Base-by-base conservation (phyloP, 2,329 filamentous ascomycete genomes). In the Anisogramma anomala region DNA sequence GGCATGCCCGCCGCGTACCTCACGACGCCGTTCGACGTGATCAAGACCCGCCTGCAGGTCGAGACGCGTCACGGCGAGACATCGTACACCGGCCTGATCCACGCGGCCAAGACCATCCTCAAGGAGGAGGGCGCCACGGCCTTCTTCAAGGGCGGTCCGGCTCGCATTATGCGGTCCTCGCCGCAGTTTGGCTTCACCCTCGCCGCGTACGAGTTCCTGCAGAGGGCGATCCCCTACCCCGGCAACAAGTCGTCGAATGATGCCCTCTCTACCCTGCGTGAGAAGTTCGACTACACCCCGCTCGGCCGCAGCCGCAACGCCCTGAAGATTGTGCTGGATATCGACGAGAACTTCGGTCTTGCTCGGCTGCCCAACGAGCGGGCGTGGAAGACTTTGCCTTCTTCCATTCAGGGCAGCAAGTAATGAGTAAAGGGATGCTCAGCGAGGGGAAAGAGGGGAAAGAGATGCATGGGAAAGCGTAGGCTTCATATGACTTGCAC, bases 131-230 rank as follows among this genome's bases (percentile, higher is more conserved):
- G 91, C 9, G 89, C 95, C 74, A 77, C 74, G 49, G 91, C 91
- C 19, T 98, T 98, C 72, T 98, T 96, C 79, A 96, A 96, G 71
- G 91, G 91, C 52, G 91, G 91, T 1, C 88, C 89, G 1, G 91
- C 91, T 7, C 85, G 91, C 68, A 93, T 98, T 56, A 65, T 96
- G 59, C 82, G 91, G 55, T 95, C 87, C 1, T 95, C 87, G 10
- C 91, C 91, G 13, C 91, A 98, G 59, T 98, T 98, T 60, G 91
- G 91, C 50, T 96, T 96, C 69, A 98, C 91, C 0, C 77, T 98
- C 18, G 91, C 91, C 3, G 84, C 84, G 32, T 98, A 96, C 62
- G 91, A 98, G 63, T 72, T 98, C 27, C 69, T 98, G 37, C 87
- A 95, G 65, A 83, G 70, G 47, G 40, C 79, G 32, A 65, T 96